Evolutionary conservation across 176 grass and related monocot genomes (phyloP).

Genomic region (Thinopyrum elongatum): DNA sequence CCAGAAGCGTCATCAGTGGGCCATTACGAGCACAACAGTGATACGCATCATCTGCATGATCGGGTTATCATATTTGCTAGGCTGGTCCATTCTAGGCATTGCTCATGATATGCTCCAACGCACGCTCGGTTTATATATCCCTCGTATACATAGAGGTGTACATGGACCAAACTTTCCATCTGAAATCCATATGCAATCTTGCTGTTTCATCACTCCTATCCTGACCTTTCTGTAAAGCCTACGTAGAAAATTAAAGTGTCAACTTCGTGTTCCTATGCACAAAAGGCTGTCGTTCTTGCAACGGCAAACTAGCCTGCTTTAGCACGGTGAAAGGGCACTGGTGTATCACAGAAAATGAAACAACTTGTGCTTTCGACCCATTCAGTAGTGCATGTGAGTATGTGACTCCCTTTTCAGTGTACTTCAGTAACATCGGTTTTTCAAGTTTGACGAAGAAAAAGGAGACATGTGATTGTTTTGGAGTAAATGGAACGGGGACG

Average conservation of each 20-base stretch:
- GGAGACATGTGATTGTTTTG: background rate
- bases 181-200: slow-evolving; percentile 11
- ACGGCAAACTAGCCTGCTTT: background rate
- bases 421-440: background rate
- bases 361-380: background rate
- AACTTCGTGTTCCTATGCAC: background rate
- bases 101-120: slow-evolving; percentile 6
- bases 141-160: background rate
- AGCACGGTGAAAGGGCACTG: background rate
- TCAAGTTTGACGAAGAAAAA: background rate
- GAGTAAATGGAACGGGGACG: background rate
- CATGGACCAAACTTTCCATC: slow-evolving; percentile 16
- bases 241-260: background rate
- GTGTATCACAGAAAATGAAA: background rate
- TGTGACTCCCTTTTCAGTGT: background rate
- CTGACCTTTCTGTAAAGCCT: slow-evolving; percentile 21
- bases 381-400: background rate
- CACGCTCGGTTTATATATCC: slow-evolving; percentile 34
- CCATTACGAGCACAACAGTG: background rate
- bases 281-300: background rate
- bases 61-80: slow-evolving; percentile 37
- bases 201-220: background rate
- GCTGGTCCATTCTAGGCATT: slow-evolving; percentile 47
- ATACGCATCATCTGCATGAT: slow-evolving; percentile 8
- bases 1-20: slow-evolving; percentile 25